A percentile compares a stretch with the other conserved stretches of the same genome.
These are phyloP conservation scores for Cubamyces lactineus DNA, from an alignment of 768 basidiomycete genomes.

Conservation along the genomic window DNA sequence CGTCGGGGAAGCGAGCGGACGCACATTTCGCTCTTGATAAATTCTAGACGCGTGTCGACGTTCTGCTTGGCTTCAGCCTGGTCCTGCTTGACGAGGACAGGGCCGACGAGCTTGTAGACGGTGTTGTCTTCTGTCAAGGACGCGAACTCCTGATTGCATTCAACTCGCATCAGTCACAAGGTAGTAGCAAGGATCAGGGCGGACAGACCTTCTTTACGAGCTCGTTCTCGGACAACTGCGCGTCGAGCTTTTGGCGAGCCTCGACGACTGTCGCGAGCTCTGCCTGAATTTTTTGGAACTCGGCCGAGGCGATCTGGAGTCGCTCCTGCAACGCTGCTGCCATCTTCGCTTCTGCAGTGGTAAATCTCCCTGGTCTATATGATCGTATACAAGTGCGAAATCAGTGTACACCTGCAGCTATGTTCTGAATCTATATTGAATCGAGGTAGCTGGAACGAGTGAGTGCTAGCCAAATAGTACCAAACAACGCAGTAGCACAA, in stretches of 20 bases:
- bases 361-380: no score
- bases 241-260: constrained; percentile 83
- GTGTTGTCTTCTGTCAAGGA: constrained; percentile 72
- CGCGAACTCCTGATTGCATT: constrained; percentile 72
- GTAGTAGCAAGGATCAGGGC: neutral
- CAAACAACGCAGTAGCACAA: neutral
- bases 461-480: neutral
- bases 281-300: constrained; percentile 80
- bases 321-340: constrained; percentile 51
- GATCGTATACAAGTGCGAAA: no score
- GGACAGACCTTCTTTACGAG: constrained; percentile 78
- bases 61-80: constrained; percentile 83
- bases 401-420: no score
- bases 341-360: constrained; percentile 37
- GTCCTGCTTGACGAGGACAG: constrained; percentile 89
- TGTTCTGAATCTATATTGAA: neutral
- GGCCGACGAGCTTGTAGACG: constrained; percentile 91
- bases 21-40: constrained; percentile 88
- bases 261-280: constrained; percentile 78
- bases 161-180: neutral
- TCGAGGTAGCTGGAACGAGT: neutral
- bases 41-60: constrained; percentile 88
- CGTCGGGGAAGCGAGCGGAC: constrained; percentile 31
- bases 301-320: constrained; percentile 69
- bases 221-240: constrained; percentile 91